A percentile compares a stretch with the other conserved stretches of the same genome.
Conservation (phyloP, 352 stramenopile species). For the Pythium rishiriense region DNA sequence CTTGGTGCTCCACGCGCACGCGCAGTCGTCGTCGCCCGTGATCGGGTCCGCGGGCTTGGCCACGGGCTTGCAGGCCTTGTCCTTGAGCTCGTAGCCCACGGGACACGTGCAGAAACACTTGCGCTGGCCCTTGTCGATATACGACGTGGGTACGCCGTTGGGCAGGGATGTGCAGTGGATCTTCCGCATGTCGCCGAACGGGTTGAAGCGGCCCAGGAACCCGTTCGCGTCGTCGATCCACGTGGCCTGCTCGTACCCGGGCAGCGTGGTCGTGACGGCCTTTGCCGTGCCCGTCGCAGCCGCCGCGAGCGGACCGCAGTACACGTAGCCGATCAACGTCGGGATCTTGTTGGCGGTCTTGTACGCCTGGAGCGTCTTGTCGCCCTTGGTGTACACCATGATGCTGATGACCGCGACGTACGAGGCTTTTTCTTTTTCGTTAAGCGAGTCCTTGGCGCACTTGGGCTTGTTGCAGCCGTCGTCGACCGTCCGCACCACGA, state of each 20-base stretch:
- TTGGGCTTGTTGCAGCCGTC: slow-evolving; percentile 13
- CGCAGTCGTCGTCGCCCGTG: slow-evolving; percentile 31
- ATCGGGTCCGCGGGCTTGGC: background rate
- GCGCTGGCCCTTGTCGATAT: slow-evolving; percentile 37
- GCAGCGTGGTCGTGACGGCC: background rate
- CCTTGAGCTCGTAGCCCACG: slow-evolving; percentile 30
- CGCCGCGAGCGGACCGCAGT: background rate
- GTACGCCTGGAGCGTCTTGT: background rate
- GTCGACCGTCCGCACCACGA: background rate
- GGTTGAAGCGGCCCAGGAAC: slow-evolving; percentile 33
- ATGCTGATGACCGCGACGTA: slow-evolving; percentile 17
- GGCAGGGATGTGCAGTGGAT: slow-evolving; percentile 39
- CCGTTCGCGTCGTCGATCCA: background rate
- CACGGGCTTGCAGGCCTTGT: slow-evolving; percentile 26
- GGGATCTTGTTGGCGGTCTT: background rate
- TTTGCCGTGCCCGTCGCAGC: background rate
- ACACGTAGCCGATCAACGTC: background rate
- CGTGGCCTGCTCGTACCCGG: slow-evolving; percentile 1
- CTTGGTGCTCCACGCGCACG: slow-evolving; percentile 43
- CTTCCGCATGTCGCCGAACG: slow-evolving; percentile 41
- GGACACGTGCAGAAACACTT: slow-evolving; percentile 65
- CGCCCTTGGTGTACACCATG: slow-evolving; percentile 13
- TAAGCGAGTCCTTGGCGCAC: background rate
- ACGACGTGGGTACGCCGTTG: slow-evolving; percentile 45
- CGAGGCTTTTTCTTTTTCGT: background rate